Evolutionary conservation across 805 yeast genomes (phyloP).

Genomic region (Saccharomycopsis olivae): DNA sequence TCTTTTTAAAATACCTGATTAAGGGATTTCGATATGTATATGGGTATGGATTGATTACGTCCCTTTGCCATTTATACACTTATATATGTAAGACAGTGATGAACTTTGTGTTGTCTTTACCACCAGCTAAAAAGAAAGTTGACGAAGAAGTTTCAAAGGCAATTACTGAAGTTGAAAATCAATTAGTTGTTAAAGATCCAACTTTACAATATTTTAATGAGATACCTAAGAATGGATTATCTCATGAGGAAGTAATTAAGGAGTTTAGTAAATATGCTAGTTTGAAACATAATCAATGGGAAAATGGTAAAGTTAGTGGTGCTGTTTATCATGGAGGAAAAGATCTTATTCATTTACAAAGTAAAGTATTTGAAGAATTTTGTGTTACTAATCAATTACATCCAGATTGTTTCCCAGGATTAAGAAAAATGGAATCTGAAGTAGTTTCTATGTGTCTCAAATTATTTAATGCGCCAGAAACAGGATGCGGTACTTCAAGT

Average conservation of each 20-base stretch:
- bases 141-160: conserved; percentile 47
- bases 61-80: conserved; percentile 18
- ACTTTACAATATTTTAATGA: conserved; percentile 31
- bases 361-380: conserved; percentile 63
- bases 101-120: conserved; percentile 32
- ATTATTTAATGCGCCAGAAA: conserved; percentile 69
- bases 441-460: conserved; percentile 83
- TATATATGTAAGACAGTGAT: conserved; percentile 23
- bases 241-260: conserved; percentile 33
- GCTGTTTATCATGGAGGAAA: conserved; percentile 95
- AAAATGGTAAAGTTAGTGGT: conserved; percentile 79
- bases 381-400: conserved; percentile 91
- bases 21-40: conserved; percentile 6
- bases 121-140: conserved; percentile 45
- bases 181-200: conserved; percentile 45
- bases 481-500: conserved; percentile 71
- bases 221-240: conserved; percentile 54
- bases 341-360: conserved; percentile 63
- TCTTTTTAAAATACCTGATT: background rate
- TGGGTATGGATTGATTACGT: conserved; percentile 21
- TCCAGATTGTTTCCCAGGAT: conserved; percentile 95
- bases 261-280: conserved; percentile 40
- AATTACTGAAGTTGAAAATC: conserved; percentile 39
- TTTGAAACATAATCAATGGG: conserved; percentile 69
- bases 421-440: conserved; percentile 93